Conservation (phyloP, 2,329 filamentous ascomycete genomes). For the Trichophaea hybrida region DNA sequence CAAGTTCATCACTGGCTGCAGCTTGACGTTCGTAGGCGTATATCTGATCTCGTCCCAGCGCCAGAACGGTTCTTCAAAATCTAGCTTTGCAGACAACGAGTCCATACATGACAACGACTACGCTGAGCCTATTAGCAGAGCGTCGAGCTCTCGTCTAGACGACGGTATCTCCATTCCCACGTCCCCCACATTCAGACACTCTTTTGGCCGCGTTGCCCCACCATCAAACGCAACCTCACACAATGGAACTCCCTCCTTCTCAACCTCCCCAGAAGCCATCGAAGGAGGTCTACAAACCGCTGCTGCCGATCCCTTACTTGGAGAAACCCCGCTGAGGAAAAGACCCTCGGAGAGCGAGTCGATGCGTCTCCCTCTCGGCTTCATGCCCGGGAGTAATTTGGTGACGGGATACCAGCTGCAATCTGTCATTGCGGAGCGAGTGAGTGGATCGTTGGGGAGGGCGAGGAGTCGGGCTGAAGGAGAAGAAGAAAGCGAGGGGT, state of each 20-base stretch:
- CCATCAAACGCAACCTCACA: not conserved
- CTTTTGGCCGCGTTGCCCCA: not conserved
- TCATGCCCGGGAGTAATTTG: slow-evolving; percentile 24
- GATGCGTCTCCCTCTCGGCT: slow-evolving; percentile 7
- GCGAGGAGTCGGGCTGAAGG: not conserved
- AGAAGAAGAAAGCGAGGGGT: not conserved
- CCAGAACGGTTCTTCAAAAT: slow-evolving; percentile 26
- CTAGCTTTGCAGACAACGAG: not conserved
- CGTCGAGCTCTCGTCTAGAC: not conserved
- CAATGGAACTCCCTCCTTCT: not conserved
- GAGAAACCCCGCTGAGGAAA: not conserved
- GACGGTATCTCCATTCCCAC: not conserved
- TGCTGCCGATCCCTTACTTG: not conserved
- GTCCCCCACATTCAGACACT: not conserved
- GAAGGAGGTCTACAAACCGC: not conserved
- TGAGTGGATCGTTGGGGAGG: not conserved
- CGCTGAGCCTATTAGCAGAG: not conserved
- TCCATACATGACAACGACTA: not conserved
- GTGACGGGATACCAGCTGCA: slow-evolving; percentile 26
- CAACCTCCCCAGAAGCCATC: slow-evolving; percentile 29
- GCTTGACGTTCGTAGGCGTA: slow-evolving; percentile 89
- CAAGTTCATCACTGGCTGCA: slow-evolving; percentile 82
- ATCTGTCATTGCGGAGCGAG: slow-evolving; percentile 22
- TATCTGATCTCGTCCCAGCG: slow-evolving; percentile 63
- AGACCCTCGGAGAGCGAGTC: slow-evolving; percentile 22